These are phyloP conservation scores for Ogataea haglerorum DNA, from an alignment of 805 yeast species.

Conservation along the genomic window DNA sequence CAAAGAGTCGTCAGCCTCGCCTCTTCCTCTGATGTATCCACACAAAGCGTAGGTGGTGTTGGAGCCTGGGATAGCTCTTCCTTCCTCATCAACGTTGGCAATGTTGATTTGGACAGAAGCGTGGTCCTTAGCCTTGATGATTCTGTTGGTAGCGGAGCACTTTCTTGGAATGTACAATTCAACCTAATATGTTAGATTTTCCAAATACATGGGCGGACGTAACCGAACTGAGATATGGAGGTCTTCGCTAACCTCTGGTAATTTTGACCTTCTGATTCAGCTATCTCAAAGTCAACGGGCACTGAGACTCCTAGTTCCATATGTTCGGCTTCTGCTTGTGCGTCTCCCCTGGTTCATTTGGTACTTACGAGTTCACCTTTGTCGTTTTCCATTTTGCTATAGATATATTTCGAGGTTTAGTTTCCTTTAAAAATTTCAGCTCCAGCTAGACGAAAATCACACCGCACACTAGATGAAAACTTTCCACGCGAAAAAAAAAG, in stretches of 20 bases:
- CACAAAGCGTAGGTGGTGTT: slow-evolving; percentile 93
- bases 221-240: no score
- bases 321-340: background rate
- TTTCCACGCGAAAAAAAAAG: background rate
- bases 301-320: no score
- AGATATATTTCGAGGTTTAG: slow-evolving; percentile 11
- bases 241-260: no score
- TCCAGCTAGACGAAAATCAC: slow-evolving; percentile 7
- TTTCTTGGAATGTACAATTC: slow-evolving; percentile 99
- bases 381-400: slow-evolving; percentile 97
- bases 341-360: background rate
- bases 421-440: slow-evolving; percentile 12
- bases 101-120: slow-evolving; percentile 98
- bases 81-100: slow-evolving; percentile 96
- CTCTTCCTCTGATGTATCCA: slow-evolving; percentile 97
- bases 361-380: slow-evolving; percentile 97
- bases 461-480: slow-evolving; percentile 1
- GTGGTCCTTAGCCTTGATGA: slow-evolving; percentile 99
- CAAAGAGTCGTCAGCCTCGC: slow-evolving; percentile 98
- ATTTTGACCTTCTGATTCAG: no score
- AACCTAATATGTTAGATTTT: slow-evolving; percentile 51
- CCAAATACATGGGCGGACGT: no score
- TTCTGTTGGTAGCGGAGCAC: slow-evolving; percentile 99
- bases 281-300: no score
- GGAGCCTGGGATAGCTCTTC: slow-evolving; percentile 88